These are phyloP conservation scores for Geranium brycei DNA, from an alignment of 345 rosid species.

Conservation along the genomic window DNA sequence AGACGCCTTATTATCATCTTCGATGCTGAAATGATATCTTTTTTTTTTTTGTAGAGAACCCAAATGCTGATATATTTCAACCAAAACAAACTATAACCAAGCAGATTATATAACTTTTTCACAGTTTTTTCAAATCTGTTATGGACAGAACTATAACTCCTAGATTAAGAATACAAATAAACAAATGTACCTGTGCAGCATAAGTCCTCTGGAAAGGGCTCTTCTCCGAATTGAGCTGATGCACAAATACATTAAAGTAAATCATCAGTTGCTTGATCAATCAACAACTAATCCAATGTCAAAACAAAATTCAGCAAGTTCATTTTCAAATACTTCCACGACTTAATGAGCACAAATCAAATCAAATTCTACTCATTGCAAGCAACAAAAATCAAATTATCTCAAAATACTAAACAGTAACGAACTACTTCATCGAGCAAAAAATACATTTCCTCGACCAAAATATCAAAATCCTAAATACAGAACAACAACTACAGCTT, in stretches of 20 bases:
- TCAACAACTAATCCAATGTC: neutral
- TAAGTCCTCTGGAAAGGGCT: conserved; percentile 95
- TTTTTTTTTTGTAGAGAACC: neutral
- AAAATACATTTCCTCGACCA: too few species aligned
- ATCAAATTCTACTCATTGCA: neutral
- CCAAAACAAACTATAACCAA: conserved; percentile 2
- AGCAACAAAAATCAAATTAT: neutral
- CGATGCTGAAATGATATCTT: neutral
- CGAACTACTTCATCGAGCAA: neutral
- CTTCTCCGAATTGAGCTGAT: conserved; percentile 83
- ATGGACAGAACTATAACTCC: neutral
- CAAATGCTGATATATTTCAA: too few species aligned
- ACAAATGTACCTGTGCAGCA: conserved; percentile 61
- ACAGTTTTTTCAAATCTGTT: neutral
- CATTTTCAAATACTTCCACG: neutral
- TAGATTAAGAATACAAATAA: neutral
- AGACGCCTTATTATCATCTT: neutral
- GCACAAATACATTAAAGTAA: conserved; percentile 11
- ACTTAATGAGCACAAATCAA: neutral
- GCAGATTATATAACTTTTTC: neutral
- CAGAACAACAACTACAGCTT: too few species aligned
- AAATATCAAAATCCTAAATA: neutral
- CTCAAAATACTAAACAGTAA: neutral
- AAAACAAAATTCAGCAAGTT: neutral
- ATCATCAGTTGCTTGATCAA: conserved; percentile 1